These are phyloP conservation scores for Gossypium raimondii DNA, from an alignment of 345 rosid species.

Conservation along the genomic window DNA sequence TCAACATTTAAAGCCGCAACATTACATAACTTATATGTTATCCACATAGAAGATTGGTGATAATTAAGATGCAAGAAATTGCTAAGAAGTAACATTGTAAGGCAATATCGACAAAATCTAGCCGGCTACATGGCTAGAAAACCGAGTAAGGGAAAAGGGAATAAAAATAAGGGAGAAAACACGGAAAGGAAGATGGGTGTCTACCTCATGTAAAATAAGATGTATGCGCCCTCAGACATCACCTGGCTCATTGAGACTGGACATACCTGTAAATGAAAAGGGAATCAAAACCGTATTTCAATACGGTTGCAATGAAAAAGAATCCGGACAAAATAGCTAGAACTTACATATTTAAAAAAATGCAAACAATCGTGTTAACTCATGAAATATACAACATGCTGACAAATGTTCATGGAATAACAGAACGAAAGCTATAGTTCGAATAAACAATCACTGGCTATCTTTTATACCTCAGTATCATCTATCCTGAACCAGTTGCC, in stretches of 20 bases:
- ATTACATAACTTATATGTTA: too few species aligned
- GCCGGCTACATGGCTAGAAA: neutral
- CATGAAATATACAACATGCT: neutral
- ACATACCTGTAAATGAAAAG: slow-evolving; percentile 46
- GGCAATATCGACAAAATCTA: neutral
- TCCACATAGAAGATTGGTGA: neutral
- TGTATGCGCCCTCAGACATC: slow-evolving; percentile 95
- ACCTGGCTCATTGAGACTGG: slow-evolving; percentile 71
- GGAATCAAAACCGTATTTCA: neutral
- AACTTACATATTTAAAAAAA: neutral
- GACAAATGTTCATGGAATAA: neutral
- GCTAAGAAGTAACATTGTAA: neutral
- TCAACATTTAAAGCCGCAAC: neutral
- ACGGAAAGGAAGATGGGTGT: neutral
- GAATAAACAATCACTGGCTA: neutral
- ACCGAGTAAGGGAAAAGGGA: neutral
- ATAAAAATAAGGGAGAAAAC: neutral
- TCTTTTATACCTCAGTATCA: slow-evolving; percentile 58
- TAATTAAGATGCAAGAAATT: neutral
- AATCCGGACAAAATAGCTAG: neutral
- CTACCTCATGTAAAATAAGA: slow-evolving; percentile 82
- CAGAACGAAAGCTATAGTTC: neutral
- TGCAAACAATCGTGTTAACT: neutral
- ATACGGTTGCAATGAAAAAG: neutral
- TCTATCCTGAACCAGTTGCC: slow-evolving; percentile 80